Evolutionary conservation across 768 basidiomycete species (phyloP), one percentile per base, ranked within the genome.

Genomic region (Rhodotorula kratochvilovae): DNA sequence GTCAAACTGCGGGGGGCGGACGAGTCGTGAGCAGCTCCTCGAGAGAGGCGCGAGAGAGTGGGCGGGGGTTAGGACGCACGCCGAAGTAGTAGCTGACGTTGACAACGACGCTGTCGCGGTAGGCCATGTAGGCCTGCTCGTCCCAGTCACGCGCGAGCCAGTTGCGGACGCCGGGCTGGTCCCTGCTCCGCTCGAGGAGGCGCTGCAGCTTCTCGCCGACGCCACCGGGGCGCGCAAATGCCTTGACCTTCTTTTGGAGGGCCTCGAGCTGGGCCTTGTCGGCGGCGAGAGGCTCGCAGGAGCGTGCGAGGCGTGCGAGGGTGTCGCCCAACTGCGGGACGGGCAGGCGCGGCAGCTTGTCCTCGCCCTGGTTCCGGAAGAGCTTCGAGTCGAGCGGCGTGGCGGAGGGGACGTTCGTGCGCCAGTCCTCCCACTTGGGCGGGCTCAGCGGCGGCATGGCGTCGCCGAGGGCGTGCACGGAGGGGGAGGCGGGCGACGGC

Each of bases 141-240:
- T 97, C 93, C 94, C 95, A 98, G 94, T 94, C 97, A 61, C 94
- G 91, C 53, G 86, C 85, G 39, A 98, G 84, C 95, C 95, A 98
- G 82, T 85, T 92, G 7, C 33, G 27, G 7, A 57, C 58, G 36
- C 53, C 61, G 35, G 86, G 83, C 0, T 84, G 83, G 0, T 74
- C 71, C 19, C 92, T 90, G 4, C 92, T 86, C 27, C 84, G 84
- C 79, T 92, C 85, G 39, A 97, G 84, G 8, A 92, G 84, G 46
- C 82, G 80, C 81, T 97, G 94, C 25, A 97, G 84, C 62, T 86
- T 85, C 17, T 84, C 82, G 0, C 87, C 87, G 56, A 86, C 85
- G 0, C 88, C 85, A 0, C 89, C 91, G 13, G 82, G 76, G 21
- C 90, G 81, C 15, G 31, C 27, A 39, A 72, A 76, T 48, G 54